A percentile compares a stretch with the other conserved stretches of the same genome.
phyloP scores from a whole-genome alignment of 2,329 filamentous ascomycete genomes.

The Daldinia sp. region DNA sequence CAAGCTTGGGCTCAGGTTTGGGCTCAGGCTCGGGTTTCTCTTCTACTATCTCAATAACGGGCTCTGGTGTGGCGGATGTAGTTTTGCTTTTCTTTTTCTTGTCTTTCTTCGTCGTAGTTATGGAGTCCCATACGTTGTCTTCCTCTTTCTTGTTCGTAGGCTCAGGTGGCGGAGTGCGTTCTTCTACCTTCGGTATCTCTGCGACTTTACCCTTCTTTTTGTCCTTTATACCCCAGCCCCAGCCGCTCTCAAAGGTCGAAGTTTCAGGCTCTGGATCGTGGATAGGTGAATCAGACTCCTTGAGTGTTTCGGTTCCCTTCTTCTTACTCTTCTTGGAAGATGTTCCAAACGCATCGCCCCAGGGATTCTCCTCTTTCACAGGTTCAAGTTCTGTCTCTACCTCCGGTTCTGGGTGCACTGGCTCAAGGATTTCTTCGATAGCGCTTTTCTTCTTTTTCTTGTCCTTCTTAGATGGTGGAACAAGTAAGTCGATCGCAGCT shows the following conservation, averaged over 20 bases:
- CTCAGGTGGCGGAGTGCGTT: conserved; percentile 51
- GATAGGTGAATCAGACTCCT: conserved; percentile 32
- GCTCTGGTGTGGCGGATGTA: conserved; percentile 37
- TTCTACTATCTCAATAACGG: conserved; percentile 12
- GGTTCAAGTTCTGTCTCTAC: conserved; percentile 31
- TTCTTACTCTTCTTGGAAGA: conserved; percentile 49
- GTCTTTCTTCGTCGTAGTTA: conserved; percentile 38
- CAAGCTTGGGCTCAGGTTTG: conserved; percentile 36
- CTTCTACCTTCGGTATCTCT: conserved; percentile 46
- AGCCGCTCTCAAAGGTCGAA: conserved; percentile 42
- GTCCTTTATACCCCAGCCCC: conserved; percentile 50
- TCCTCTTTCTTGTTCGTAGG: conserved; percentile 52
- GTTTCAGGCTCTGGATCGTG: conserved; percentile 49
- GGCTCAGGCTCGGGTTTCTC: conserved; percentile 14
- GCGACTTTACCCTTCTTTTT: conserved; percentile 49
- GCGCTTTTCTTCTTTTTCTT: conserved; percentile 56
- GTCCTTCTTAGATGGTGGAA: conserved; percentile 50
- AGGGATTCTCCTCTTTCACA: conserved; percentile 28
- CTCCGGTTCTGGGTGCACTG: conserved; percentile 33
- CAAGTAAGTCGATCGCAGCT: conserved; percentile 43
- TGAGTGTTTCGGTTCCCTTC: conserved; percentile 42
- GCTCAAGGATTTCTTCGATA: conserved; percentile 39
- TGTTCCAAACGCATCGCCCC: conserved; percentile 40
- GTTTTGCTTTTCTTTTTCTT: conserved; percentile 57
- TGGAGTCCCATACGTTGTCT: conserved; percentile 51